Base-by-base conservation (phyloP, 2,329 filamentous ascomycete genomes). In the Scedosporium aurantiacum region DNA sequence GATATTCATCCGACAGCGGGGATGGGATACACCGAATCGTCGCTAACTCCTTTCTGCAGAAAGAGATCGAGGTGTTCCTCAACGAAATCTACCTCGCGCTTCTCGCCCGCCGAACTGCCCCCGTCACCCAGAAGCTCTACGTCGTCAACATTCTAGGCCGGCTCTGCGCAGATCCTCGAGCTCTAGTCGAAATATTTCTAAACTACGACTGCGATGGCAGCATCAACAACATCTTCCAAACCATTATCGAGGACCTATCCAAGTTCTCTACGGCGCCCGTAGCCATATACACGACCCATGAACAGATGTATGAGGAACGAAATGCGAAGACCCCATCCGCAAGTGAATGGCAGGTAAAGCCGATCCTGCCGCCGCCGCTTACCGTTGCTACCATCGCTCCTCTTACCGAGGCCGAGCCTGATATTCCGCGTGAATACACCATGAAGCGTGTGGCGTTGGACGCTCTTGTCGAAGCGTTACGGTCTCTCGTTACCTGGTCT, bases 181-280 rank as follows among this genome's bases (percentile, higher is more conserved):
- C 91, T 0, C 73, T 99, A 57, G 94, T 99, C 16, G 94, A 99
- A 73, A 88, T 92, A 14, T 99, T 99, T 73, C 82, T 99, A 64
- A 99, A 99, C 73, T 99, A 99, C 70, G 94, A 99, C 72, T 99
- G 94, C 75, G 95, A 97, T 69, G 83, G 93, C 63, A 91, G 91
- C 47, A 84, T 97, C 63, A 93, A 97, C 75, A 99, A 99, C 73
- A 94, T 97, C 73, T 99, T 96, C 72, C 94, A 99, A 74, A 88
- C 83, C 21, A 87, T 97, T 60, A 92, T 99, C 58, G 95, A 99
- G 72, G 91, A 97, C 73, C 78, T 99, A 18, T 94, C 93, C 37
- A 88, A 88, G 67, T 89, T 96, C 67, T 90, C 91, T 1, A 94
- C 89, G 60, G 82, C 86, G 8, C 87, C 92, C 1, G 86, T 96